A percentile compares a stretch with the other conserved stretches of the same genome.
Conservation (phyloP, 73 alveolate genomes). For the Paraurostyla sp. region DNA sequence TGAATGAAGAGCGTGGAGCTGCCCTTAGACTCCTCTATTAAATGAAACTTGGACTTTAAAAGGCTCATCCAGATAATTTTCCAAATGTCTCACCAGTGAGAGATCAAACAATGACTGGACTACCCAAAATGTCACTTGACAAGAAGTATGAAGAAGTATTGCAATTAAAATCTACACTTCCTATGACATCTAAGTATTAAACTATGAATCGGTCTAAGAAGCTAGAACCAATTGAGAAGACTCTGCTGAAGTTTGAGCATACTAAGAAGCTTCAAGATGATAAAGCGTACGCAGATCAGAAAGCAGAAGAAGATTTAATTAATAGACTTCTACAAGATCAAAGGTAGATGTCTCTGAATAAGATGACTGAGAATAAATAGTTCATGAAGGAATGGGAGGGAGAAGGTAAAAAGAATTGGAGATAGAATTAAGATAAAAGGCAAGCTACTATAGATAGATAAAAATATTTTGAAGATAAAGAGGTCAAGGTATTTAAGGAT, state of each 20-base stretch:
- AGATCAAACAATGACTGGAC: neutral
- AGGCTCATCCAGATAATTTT: neutral
- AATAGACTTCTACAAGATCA: conserved; percentile 33
- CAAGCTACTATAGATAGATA: conserved; percentile 50
- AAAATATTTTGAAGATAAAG: conserved; percentile 54
- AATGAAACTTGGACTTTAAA: conserved; percentile 57
- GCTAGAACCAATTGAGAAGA: conserved; percentile 53
- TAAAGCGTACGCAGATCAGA: conserved; percentile 48
- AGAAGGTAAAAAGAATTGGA: conserved; percentile 80
- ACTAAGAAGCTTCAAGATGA: conserved; percentile 40
- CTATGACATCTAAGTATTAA: neutral
- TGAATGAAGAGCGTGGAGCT: conserved; percentile 81
- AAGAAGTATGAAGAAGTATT: conserved; percentile 11
- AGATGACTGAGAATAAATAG: conserved; percentile 63
- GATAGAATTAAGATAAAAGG: conserved; percentile 22
- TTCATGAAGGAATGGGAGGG: conserved; percentile 76
- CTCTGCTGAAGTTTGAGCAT: conserved; percentile 73
- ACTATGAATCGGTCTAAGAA: conserved; percentile 54
- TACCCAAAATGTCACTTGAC: neutral
- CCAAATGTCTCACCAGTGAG: neutral
- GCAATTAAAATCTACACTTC: conserved; percentile 41
- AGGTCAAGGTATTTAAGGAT: conserved; percentile 58
- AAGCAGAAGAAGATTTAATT: conserved; percentile 57
- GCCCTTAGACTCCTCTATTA: conserved; percentile 71
- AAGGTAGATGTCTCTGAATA: conserved; percentile 60